Evolutionary conservation across 1,284 basidiomycete genomes (phyloP), one percentile per base, ranked within the genome.

Genomic region (Moniliella sp.): DNA sequence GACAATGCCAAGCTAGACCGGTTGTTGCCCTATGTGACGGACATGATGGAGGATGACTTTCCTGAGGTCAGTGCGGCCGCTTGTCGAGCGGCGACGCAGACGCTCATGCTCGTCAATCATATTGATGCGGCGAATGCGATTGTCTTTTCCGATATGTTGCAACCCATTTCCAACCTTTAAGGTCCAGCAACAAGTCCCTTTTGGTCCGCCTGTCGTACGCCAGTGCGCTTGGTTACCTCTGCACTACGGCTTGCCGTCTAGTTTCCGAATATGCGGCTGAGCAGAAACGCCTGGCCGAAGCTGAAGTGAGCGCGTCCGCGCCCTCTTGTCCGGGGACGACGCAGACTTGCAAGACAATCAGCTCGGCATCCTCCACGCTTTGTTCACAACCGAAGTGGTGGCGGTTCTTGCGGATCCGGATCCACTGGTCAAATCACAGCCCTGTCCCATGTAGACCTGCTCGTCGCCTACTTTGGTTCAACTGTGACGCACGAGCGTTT

Each of bases 1-100:
- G 91, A 97, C 53, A 88, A 94, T 59, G 82, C 83, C 10, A 88
- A 88, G 56, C 66, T 97, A 28, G 91, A 99, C 57, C 74, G 86
- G 3, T 74, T 94, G 62, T 67, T 93, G 1, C 91, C 91, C 0
- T 94, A 82, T 47, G 70, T 91, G 15, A 74, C 93, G 4, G 78
- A 84, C 27, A 66, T 94, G 8, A 63, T 93, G 13, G 75, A 79
- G 37, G 84, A 97, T 46, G 79, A 83, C 12, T 70, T 72, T 1
- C 72, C 80, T 0, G 64, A 72, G 5, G 84, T 97, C 0, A 73
- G 86, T 14, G 69, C 73, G 1, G 74, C 75, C 1, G 77, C 81
- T 0, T 61, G 91, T 36, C 68, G 80, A 30, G 78, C 76, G 0
- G 64, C 91, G 29, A 73, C 84, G 43, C 78, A 84, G 64, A 71